Evolutionary conservation across 306 rosid species (phyloP).

Genomic region (Prunus mume): DNA sequence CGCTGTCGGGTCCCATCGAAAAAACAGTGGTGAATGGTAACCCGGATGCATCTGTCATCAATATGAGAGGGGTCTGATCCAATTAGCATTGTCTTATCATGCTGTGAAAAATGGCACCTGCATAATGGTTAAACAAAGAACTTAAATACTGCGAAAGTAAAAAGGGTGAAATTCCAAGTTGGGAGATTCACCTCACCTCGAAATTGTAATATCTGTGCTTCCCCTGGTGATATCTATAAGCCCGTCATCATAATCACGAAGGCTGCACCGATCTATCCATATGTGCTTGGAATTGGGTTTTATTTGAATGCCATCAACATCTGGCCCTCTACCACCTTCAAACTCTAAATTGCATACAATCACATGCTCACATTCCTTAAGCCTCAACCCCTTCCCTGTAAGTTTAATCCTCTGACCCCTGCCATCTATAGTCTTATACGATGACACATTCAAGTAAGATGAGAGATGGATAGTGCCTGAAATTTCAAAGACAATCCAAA

Average conservation of each 20-base stretch:
- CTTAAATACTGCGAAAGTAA: constrained; percentile 5
- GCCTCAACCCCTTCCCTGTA: constrained; percentile 73
- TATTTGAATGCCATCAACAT: constrained; percentile 92
- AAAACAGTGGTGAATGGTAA: constrained; percentile 95
- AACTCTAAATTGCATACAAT: constrained; percentile 91
- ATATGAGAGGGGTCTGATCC: constrained; percentile 82
- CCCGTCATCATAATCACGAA: constrained; percentile 81
- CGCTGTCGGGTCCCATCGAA: constrained; percentile 89
- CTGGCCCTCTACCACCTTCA: constrained; percentile 92
- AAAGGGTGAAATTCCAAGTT: background rate
- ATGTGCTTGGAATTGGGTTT: constrained; percentile 93
- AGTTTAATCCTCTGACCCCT: constrained; percentile 81
- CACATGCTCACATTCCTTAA: constrained; percentile 91
- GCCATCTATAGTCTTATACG: constrained; percentile 83
- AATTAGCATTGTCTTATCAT: constrained; percentile 88
- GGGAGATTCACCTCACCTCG: constrained; percentile 51
- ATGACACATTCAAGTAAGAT: constrained; percentile 68
- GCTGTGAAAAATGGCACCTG: constrained; percentile 87
- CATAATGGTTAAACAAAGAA: constrained; percentile 18
- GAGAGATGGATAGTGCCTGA: constrained; percentile 74
- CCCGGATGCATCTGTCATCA: constrained; percentile 75
- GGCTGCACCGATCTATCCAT: constrained; percentile 92
- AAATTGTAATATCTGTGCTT: constrained; percentile 84
- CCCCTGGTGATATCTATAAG: constrained; percentile 81
- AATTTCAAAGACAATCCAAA: constrained; percentile 90